Conservation (phyloP, 2,329 filamentous ascomycete species). For the Monosporascus cannonballus region DNA sequence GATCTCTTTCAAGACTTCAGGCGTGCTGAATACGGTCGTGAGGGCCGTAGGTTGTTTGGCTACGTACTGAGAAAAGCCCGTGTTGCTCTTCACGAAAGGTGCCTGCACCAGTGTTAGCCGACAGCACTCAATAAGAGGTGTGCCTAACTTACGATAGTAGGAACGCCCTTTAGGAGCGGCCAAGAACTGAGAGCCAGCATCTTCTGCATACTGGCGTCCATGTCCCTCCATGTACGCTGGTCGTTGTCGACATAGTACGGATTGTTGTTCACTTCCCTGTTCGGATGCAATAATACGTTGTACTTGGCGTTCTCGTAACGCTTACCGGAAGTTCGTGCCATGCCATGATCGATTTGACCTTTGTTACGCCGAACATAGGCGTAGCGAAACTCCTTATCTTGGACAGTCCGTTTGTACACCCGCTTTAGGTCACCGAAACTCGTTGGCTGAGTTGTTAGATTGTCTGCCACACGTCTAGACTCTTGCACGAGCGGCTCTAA, state of each 20-base stretch:
- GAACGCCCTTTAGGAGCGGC: background rate
- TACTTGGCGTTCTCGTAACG: background rate
- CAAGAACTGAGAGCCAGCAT: background rate
- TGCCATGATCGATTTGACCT: too few species aligned
- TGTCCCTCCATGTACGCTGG: background rate
- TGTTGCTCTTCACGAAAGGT: background rate
- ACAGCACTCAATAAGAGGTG: background rate
- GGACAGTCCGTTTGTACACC: too few species aligned
- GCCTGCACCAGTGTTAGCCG: background rate
- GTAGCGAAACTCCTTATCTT: too few species aligned
- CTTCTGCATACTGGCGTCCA: background rate
- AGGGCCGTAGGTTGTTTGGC: constrained; percentile 9
- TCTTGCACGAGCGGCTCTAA: too few species aligned
- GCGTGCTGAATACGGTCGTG: constrained; percentile 4
- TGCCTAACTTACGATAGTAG: background rate
- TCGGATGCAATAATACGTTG: background rate
- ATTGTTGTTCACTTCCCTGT: background rate
- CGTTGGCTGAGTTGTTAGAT: too few species aligned
- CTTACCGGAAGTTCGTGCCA: too few species aligned
- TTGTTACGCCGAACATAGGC: too few species aligned
- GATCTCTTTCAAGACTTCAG: constrained; percentile 13
- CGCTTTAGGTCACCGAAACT: too few species aligned
- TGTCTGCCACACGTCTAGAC: too few species aligned
- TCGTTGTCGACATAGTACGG: background rate
- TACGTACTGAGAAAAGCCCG: background rate